These are phyloP conservation scores for Podila minutissima DNA, from an alignment of 192 early-diverging fungal species.

Conservation along the genomic window DNA sequence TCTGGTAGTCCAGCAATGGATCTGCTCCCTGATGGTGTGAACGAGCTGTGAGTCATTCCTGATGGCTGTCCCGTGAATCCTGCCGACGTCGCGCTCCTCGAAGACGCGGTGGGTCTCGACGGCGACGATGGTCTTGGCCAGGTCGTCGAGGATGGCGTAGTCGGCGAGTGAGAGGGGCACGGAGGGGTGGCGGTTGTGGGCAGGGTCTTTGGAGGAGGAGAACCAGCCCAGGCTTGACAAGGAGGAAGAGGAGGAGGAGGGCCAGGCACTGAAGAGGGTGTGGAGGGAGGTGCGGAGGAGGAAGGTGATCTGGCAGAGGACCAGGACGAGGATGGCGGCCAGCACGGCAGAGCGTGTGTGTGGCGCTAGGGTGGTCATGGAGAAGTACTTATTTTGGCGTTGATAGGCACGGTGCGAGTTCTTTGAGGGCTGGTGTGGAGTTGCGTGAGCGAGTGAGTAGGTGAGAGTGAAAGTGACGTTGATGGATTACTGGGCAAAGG, in stretches of 20 bases:
- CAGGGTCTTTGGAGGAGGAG: slow-evolving; percentile 8
- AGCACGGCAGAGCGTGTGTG: neutral
- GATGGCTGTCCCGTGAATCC: slow-evolving; percentile 27
- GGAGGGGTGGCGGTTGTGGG: slow-evolving; percentile 32
- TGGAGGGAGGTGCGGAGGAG: slow-evolving; percentile 3
- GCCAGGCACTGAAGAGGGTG: neutral
- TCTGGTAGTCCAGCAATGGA: slow-evolving; percentile 41
- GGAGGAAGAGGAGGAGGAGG: neutral
- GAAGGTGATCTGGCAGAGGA: slow-evolving; percentile 4
- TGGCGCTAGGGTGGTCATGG: neutral
- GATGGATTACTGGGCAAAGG: neutral
- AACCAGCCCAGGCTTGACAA: too few species aligned
- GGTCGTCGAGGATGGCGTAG: slow-evolving; percentile 14
- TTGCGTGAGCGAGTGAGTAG: too few species aligned
- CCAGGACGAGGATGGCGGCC: neutral
- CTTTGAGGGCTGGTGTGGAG: too few species aligned
- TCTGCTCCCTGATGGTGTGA: slow-evolving; percentile 29
- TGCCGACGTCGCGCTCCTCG: slow-evolving; percentile 10
- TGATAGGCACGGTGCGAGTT: too few species aligned
- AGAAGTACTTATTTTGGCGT: too few species aligned
- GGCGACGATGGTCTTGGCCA: slow-evolving; percentile 25
- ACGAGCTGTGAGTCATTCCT: slow-evolving; percentile 12
- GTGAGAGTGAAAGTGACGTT: neutral
- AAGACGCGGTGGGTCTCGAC: slow-evolving; percentile 41
- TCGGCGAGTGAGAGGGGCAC: slow-evolving; percentile 33